Evolutionary conservation across 1,284 basidiomycete species (phyloP).

Genomic region (Schizopora paradoxa): DNA sequence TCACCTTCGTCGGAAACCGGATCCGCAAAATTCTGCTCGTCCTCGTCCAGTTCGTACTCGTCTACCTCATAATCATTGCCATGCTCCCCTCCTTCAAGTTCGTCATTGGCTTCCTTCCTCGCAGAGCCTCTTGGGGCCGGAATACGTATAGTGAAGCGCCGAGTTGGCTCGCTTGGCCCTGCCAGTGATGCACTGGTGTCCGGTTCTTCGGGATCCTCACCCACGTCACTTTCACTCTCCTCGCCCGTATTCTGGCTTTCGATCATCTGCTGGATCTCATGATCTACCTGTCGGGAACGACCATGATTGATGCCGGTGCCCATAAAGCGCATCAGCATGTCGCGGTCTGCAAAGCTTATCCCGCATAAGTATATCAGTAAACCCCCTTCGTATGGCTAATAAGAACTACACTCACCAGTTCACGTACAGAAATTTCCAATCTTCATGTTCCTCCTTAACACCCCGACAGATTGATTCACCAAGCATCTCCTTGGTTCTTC

Average conservation of each 20-base stretch:
- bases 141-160: no score
- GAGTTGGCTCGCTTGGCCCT: no score
- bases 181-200: no score
- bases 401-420: slow-evolving; percentile 27
- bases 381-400: slow-evolving; percentile 17
- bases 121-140: no score
- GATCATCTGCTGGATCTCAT: neutral
- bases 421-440: slow-evolving; percentile 33
- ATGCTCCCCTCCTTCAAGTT: neutral
- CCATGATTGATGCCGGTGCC: slow-evolving; percentile 29
- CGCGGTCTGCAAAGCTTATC: slow-evolving; percentile 34
- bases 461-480: slow-evolving; percentile 22
- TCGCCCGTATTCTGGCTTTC: neutral
- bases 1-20: no score
- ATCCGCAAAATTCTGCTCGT: no score
- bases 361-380: slow-evolving; percentile 2
- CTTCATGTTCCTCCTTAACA: slow-evolving; percentile 20
- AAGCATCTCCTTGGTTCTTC: slow-evolving; percentile 23
- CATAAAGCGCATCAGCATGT: slow-evolving; percentile 30
- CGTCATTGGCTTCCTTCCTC: neutral
- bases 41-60: no score
- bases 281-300: neutral
- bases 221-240: no score
- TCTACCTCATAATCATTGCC: slow-evolving; percentile 1
- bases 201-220: no score